Percentiles rank a stretch among this genome's conserved stretches.
These are phyloP conservation scores for Alternaria conjuncta DNA, from an alignment of 2,329 filamentous ascomycete genomes.

Conservation along the genomic window DNA sequence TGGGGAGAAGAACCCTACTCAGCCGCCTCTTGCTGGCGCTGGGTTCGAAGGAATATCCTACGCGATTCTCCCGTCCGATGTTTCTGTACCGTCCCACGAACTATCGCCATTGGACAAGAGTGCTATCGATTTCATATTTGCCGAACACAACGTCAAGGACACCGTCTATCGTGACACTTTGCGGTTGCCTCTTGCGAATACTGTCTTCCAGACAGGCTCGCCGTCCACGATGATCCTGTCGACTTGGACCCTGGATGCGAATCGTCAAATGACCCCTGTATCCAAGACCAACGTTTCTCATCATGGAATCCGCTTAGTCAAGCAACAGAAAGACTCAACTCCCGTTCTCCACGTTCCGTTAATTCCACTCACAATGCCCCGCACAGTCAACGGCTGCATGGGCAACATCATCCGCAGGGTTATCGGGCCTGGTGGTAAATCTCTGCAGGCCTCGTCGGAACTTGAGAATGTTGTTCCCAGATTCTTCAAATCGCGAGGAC, in stretches of 20 bases:
- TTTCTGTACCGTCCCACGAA: conserved; percentile 15
- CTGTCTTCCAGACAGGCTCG: conserved; percentile 74
- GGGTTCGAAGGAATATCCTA: conserved; percentile 47
- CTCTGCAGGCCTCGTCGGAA: conserved; percentile 71
- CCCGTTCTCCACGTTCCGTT: conserved; percentile 57
- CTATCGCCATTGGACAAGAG: conserved; percentile 20
- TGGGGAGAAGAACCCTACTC: conserved; percentile 2
- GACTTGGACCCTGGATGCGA: conserved; percentile 22
- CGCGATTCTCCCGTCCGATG: conserved; percentile 17
- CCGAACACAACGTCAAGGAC: neutral
- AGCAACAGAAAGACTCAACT: neutral
- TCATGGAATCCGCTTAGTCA: conserved; percentile 20
- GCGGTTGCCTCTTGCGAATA: conserved; percentile 76
- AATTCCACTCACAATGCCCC: conserved; percentile 67
- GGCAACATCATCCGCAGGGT: conserved; percentile 80
- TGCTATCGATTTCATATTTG: conserved; percentile 34
- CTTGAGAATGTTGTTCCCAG: conserved; percentile 69
- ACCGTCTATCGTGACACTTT: conserved; percentile 17
- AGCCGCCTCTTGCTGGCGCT: conserved; percentile 25
- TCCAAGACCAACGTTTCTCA: conserved; percentile 22
- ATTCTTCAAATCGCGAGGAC: conserved; percentile 57
- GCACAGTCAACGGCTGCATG: conserved; percentile 68
- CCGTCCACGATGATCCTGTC: conserved; percentile 36
- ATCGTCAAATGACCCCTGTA: conserved; percentile 8
- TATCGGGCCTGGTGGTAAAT: conserved; percentile 52